Evolutionary conservation across 2,329 filamentous ascomycete species (phyloP).

Genomic region (Chaetomiaceae sp.): DNA sequence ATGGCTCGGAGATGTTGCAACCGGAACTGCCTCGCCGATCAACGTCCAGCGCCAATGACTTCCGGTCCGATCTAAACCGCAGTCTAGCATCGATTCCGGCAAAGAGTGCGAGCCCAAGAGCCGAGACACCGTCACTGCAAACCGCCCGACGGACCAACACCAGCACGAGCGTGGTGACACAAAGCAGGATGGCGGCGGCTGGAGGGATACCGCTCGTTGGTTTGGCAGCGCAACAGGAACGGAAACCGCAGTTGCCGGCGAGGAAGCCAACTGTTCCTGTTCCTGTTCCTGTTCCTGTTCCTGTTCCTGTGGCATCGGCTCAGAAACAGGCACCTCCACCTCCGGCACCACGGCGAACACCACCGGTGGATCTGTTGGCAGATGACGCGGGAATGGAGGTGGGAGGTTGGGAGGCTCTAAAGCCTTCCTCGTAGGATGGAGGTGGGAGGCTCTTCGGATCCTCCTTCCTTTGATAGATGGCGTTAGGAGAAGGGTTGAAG

Average conservation of each 20-base stretch:
- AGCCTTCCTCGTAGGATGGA: slow-evolving; percentile 38
- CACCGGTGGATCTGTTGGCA: slow-evolving; percentile 43
- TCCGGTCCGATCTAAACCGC: not conserved
- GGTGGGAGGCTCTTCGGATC: not conserved
- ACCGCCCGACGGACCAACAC: slow-evolving; percentile 27
- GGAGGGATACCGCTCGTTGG: slow-evolving; percentile 25
- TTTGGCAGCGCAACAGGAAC: slow-evolving; percentile 16
- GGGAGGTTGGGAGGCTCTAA: slow-evolving; percentile 53
- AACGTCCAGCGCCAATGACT: slow-evolving; percentile 11
- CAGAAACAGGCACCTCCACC: slow-evolving; percentile 27
- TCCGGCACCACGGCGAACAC: slow-evolving; percentile 31
- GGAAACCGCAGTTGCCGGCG: slow-evolving; percentile 22
- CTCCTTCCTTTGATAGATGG: not conserved
- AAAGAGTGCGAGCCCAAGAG: slow-evolving; percentile 7
- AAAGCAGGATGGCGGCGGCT: slow-evolving; percentile 18
- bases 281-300: slow-evolving; percentile 11
- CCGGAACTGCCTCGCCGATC: slow-evolving; percentile 15
- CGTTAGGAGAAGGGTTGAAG: not conserved
- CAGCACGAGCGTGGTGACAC: slow-evolving; percentile 18
- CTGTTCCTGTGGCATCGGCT: slow-evolving; percentile 10
- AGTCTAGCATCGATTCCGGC: not conserved
- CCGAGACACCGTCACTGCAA: slow-evolving; percentile 10
- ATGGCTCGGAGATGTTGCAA: slow-evolving; percentile 1
- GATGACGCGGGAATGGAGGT: slow-evolving; percentile 42
- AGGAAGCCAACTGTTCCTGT: slow-evolving; percentile 23